phyloP scores from a whole-genome alignment of 2,329 filamentous ascomycete species.

The Penicillium expansum region DNA sequence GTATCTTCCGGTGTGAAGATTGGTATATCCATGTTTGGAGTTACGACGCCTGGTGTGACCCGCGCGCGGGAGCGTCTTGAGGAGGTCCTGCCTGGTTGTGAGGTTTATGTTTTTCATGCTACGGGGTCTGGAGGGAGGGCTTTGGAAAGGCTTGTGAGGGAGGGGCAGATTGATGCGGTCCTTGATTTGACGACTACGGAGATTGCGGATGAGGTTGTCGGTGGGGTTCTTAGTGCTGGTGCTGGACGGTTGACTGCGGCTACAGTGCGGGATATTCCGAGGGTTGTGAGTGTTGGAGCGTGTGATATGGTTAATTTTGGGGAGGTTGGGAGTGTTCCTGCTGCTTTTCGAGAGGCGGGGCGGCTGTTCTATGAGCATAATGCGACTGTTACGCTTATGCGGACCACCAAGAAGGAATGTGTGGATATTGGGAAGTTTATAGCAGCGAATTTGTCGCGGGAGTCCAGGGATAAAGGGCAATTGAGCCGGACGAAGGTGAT shows the following conservation, averaged over 20 bases:
- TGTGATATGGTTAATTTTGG: constrained; percentile 66
- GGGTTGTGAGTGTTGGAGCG: constrained; percentile 55
- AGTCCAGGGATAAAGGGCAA: constrained; percentile 34
- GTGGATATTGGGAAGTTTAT: constrained; percentile 56
- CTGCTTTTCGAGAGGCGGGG: not conserved
- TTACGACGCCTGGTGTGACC: constrained; percentile 66
- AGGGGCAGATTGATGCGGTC: too few relatives aligned
- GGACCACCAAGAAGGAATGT: constrained; percentile 60
- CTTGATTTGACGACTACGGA: constrained; percentile 72
- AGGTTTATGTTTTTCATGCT: too few relatives aligned
- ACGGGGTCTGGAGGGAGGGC: too few relatives aligned
- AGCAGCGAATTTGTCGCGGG: constrained; percentile 50
- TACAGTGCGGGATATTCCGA: constrained; percentile 56
- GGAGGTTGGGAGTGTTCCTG: constrained; percentile 53
- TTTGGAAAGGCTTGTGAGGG: too few relatives aligned
- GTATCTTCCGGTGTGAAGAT: constrained; percentile 38
- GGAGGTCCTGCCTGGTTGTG: too few relatives aligned
- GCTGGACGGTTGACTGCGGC: constrained; percentile 57
- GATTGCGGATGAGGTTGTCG: constrained; percentile 61
- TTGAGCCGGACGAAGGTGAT: not conserved
- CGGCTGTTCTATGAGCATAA: constrained; percentile 62
- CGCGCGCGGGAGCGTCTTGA: constrained; percentile 53
- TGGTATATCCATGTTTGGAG: constrained; percentile 71
- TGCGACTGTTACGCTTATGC: constrained; percentile 63
- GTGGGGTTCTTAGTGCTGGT: constrained; percentile 62